Evolutionary conservation across 306 rosid species (phyloP), one percentile per base, ranked within the genome.

Genomic region (Malus sylvestris): DNA sequence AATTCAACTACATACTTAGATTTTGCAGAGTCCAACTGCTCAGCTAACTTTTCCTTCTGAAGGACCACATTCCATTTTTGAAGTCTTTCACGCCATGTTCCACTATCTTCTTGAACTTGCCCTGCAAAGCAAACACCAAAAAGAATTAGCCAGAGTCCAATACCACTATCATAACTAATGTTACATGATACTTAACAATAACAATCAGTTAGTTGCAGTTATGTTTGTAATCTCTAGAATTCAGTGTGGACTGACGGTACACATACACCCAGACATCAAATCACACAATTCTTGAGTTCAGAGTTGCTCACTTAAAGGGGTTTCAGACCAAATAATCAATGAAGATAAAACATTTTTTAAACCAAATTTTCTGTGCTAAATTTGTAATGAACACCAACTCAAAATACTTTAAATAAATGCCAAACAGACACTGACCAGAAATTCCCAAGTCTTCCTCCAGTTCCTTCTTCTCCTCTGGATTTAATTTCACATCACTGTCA

Each of bases 51-150:
- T 69, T 95, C 98, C 62, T 84, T 87, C 74, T 87, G 82, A 59
- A 95, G 87, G 84, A 92, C 80, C 74, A 90, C 93, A 78, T 81
- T 92, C 98, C 98, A 95, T 67, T 78, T 85, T 60, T 82, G 78
- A 72, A 90, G 91, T 81, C 97, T 90, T 71, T 88, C 96, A 61
- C 89, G 97, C 98, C 98, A 95, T 67, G 93, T 86, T 76, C 88
- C 88, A 78, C 71, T 76, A 74, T 45, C 76, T 83, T 84, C 80
- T 69, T 79, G 89, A 80, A 75, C 80, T 71, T 86, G 72, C 68
- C 80, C 87, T 89, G 88, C 85, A 73, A 59, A 74, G 76, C 58
- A 80, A 79, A 73, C 52, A 80, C 23, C 58, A 70, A 73, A n/a
- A 18, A 76, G 19, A n/a, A 52, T 30, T 62, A 61, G 75, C 27